phyloP scores from a whole-genome alignment of 225 moss, liverwort and hornwort genomes.

The Pleurozium schreberi region DNA sequence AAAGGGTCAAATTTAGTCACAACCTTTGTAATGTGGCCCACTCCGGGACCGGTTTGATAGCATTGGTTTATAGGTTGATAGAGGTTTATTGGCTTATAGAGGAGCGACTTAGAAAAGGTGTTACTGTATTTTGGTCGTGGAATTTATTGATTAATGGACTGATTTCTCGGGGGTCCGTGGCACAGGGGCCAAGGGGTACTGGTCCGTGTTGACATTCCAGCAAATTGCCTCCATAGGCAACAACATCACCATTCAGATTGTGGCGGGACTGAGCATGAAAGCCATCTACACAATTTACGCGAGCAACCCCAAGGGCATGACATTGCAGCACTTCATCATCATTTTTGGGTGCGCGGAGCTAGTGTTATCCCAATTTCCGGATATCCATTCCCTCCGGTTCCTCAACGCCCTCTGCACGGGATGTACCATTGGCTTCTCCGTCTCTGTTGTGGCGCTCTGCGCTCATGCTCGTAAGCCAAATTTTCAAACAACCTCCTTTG shows the following conservation, averaged over 20 bases:
- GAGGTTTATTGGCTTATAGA: no score
- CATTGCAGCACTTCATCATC: slow-evolving; percentile 59
- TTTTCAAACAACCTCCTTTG: no score
- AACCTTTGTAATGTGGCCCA: no score
- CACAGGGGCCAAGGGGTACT: slow-evolving; percentile 47
- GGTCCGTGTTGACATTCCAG: slow-evolving; percentile 40
- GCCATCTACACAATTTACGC: slow-evolving; percentile 23
- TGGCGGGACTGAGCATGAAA: slow-evolving; percentile 65
- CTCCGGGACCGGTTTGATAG: no score
- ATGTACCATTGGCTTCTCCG: slow-evolving; percentile 55
- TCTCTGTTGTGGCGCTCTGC: slow-evolving; percentile 28
- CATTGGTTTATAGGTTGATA: no score
- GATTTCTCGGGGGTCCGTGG: not conserved
- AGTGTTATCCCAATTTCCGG: slow-evolving; percentile 44
- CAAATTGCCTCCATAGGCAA: slow-evolving; percentile 74
- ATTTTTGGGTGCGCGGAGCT: slow-evolving; percentile 44
- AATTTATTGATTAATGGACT: no score
- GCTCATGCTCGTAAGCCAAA: not conserved
- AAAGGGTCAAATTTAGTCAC: no score
- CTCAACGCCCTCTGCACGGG: slow-evolving; percentile 44
- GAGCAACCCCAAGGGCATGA: not conserved
- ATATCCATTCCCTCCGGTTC: slow-evolving; percentile 55
- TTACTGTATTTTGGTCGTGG: no score
- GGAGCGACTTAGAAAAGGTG: no score
- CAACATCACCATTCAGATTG: slow-evolving; percentile 69